A percentile compares a stretch with the other conserved stretches of the same genome.
Conservation (phyloP, 345 rosid species). For the Ricinus communis region DNA sequence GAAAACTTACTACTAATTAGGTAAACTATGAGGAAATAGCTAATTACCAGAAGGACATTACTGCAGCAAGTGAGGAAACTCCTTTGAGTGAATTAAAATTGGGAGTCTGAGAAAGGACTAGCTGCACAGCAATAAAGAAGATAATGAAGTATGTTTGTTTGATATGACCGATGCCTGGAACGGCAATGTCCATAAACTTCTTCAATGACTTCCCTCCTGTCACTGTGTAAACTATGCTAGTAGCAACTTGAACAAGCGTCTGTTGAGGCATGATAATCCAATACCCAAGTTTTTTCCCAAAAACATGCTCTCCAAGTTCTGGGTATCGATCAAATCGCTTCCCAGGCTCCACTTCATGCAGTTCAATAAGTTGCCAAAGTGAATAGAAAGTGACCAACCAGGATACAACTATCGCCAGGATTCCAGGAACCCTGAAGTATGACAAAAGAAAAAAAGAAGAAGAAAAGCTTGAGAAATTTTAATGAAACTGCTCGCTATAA, state of each 20-base stretch:
- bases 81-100: slow-evolving; percentile 27
- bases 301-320: slow-evolving; percentile 31
- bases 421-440: slow-evolving; percentile 23
- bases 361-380: slow-evolving; percentile 34
- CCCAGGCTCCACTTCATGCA: slow-evolving; percentile 35
- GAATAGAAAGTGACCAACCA: slow-evolving; percentile 34
- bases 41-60: slow-evolving; percentile 28
- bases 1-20: no score
- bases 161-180: neutral
- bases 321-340: slow-evolving; percentile 36
- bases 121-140: slow-evolving; percentile 15
- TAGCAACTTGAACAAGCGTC: slow-evolving; percentile 22
- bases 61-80: slow-evolving; percentile 30
- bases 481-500: neutral
- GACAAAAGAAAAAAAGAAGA: neutral
- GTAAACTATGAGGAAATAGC: no score
- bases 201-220: slow-evolving; percentile 17
- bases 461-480: no score
- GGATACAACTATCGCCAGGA: slow-evolving; percentile 3
- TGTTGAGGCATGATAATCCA: slow-evolving; percentile 39
- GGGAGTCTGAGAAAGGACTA: slow-evolving; percentile 33
- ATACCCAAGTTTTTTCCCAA: slow-evolving; percentile 27
- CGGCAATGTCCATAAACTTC: slow-evolving; percentile 13
- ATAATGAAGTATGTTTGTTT: slow-evolving; percentile 29
- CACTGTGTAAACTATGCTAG: slow-evolving; percentile 29